phyloP scores from a whole-genome alignment of 2,329 filamentous ascomycete genomes.

The Pseudogymnoascus sp. region DNA sequence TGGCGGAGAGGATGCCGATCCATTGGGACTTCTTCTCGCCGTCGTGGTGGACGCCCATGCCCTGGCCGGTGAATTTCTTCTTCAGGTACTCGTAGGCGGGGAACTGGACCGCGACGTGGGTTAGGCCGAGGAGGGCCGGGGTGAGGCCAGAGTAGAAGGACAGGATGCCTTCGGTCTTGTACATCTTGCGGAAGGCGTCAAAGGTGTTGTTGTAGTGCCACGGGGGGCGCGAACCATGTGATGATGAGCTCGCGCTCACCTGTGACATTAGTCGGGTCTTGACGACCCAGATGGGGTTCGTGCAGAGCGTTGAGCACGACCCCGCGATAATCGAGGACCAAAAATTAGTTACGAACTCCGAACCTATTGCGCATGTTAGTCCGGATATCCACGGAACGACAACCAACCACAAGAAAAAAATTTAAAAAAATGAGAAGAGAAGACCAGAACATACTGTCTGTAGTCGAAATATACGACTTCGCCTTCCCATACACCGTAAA shows the following conservation, averaged over 20 bases:
- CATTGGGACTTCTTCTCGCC: conserved; percentile 60
- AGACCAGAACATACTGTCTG: conserved; percentile 47
- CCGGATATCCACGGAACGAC: not conserved
- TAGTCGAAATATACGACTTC: conserved; percentile 62
- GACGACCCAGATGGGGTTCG: conserved; percentile 99
- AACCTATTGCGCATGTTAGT: not conserved
- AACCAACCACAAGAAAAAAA: not conserved
- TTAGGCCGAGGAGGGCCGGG: conserved; percentile 81
- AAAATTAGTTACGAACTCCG: conserved; percentile 59
- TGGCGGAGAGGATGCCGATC: conserved; percentile 76
- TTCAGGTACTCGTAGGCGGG: conserved; percentile 93
- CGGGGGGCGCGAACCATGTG: conserved; percentile 51
- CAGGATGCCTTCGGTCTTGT: conserved; percentile 72
- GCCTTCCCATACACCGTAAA: conserved; percentile 92
- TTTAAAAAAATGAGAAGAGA: not conserved
- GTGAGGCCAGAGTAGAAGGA: conserved; percentile 95
- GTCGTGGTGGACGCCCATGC: conserved; percentile 62
- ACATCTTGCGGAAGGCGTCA: conserved; percentile 95
- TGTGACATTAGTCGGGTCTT: conserved; percentile 98
- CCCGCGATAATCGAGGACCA: conserved; percentile 88
- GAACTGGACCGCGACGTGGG: conserved; percentile 95
- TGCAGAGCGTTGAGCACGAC: conserved; percentile 84
- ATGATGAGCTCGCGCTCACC: conserved; percentile 49
- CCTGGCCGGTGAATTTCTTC: conserved; percentile 77
- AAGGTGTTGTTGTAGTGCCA: conserved; percentile 89